Conservation (phyloP, 495 filamentous ascomycete genomes). For the Aspergillus funiculosus region DNA sequence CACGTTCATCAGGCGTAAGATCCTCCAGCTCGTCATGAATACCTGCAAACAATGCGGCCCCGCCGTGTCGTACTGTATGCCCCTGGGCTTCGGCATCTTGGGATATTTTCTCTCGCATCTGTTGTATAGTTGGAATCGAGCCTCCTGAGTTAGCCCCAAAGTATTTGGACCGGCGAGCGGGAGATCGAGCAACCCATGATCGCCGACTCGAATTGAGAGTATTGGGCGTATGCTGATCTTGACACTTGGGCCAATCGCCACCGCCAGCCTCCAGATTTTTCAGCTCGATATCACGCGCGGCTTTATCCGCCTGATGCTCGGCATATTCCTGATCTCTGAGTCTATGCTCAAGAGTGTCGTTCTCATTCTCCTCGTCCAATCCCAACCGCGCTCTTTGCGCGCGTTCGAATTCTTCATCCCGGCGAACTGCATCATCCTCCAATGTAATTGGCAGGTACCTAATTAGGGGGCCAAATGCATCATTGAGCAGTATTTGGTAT, state of each 20-base stretch:
- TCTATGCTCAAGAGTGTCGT: constrained; percentile 40
- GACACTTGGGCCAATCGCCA: constrained; percentile 16
- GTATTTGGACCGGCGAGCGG: constrained; percentile 38
- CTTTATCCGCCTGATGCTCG: constrained; percentile 33
- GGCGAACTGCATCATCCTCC: constrained; percentile 85
- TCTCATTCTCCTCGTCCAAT: constrained; percentile 36
- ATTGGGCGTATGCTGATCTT: constrained; percentile 17
- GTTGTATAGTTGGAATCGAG: constrained; percentile 28
- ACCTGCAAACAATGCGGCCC: constrained; percentile 76
- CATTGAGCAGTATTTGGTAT: constrained; percentile 77
- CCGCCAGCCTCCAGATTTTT: constrained; percentile 40
- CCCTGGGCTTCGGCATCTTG: constrained; percentile 64
- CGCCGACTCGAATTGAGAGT: constrained; percentile 20
- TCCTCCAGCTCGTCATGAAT: constrained; percentile 92
- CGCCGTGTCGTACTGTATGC: constrained; percentile 45
- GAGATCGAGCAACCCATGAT: constrained; percentile 40
- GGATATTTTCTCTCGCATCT: constrained; percentile 34
- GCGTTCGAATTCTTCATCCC: constrained; percentile 81
- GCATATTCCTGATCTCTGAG: constrained; percentile 38
- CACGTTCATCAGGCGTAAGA: constrained; percentile 83
- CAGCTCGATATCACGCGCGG: constrained; percentile 56
- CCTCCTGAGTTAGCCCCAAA: constrained; percentile 31
- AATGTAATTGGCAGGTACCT: constrained; percentile 90
- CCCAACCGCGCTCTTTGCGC: constrained; percentile 60
- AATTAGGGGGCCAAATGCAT: constrained; percentile 80